These are phyloP conservation scores for Rhizophora mangle DNA, from an alignment of 345 rosid genomes.

Conservation along the genomic window DNA sequence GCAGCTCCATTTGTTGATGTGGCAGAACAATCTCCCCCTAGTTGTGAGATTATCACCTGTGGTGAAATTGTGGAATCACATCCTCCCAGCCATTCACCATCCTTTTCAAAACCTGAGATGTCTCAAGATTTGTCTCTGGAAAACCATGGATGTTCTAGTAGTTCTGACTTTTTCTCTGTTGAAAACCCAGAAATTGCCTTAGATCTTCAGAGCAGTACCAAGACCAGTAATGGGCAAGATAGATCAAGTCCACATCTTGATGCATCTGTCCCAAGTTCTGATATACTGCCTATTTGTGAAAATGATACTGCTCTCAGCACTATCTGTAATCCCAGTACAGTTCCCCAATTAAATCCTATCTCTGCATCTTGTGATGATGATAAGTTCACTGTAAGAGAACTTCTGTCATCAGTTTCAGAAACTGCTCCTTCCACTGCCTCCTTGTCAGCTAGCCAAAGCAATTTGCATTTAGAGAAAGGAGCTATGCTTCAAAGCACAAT, in stretches of 20 bases:
- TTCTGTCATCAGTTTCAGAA: slow-evolving; percentile 46
- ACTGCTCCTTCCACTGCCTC: slow-evolving; percentile 32
- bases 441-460: slow-evolving; percentile 30
- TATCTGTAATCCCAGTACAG: slow-evolving; percentile 29
- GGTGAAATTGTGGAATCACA: slow-evolving; percentile 36
- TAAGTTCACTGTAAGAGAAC: slow-evolving; percentile 67
- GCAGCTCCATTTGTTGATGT: slow-evolving; percentile 54
- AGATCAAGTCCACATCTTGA: slow-evolving; percentile 24
- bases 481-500: slow-evolving; percentile 34
- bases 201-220: slow-evolving; percentile 27
- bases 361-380: slow-evolving; percentile 52
- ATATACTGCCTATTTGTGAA: slow-evolving; percentile 29
- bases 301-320: slow-evolving; percentile 32
- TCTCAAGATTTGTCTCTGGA: slow-evolving; percentile 31
- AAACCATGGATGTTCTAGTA: slow-evolving; percentile 29
- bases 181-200: slow-evolving; percentile 32
- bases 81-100: slow-evolving; percentile 31
- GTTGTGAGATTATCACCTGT: slow-evolving; percentile 32
- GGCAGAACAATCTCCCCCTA: slow-evolving; percentile 43
- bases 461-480: slow-evolving; percentile 44
- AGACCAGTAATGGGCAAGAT: slow-evolving; percentile 23
- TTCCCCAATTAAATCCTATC: slow-evolving; percentile 28
- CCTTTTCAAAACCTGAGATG: slow-evolving; percentile 25
- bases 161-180: slow-evolving; percentile 29
- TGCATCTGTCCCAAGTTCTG: slow-evolving; percentile 26